phyloP scores from a whole-genome alignment of 352 stramenopile species.

The Hyaloperonospora arabidopsidis region DNA sequence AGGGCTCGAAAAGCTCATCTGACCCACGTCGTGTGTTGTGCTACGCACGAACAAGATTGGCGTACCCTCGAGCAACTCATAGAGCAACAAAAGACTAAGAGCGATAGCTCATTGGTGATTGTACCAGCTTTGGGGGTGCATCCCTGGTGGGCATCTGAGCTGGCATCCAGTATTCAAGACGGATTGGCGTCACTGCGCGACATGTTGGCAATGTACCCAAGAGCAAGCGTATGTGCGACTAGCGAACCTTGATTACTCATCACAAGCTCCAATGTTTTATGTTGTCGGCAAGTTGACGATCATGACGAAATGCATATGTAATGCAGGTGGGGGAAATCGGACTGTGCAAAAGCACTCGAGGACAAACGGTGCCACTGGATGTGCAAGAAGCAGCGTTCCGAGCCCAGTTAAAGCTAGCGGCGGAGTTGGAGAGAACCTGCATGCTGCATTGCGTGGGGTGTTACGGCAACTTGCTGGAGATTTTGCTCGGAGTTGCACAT shows the following conservation, averaged over 20 bases:
- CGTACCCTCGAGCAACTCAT: slow-evolving; percentile 38
- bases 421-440: slow-evolving; percentile 41
- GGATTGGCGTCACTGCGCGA: slow-evolving; percentile 27
- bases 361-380: slow-evolving; percentile 32
- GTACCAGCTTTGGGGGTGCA: slow-evolving; percentile 63
- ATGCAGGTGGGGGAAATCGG: slow-evolving; percentile 68
- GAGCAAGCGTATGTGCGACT: slow-evolving; percentile 49
- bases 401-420: slow-evolving; percentile 44
- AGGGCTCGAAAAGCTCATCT: slow-evolving; percentile 33
- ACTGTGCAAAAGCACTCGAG: slow-evolving; percentile 59
- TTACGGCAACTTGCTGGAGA: slow-evolving; percentile 58
- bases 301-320: not conserved
- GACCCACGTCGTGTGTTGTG: slow-evolving; percentile 49
- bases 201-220: slow-evolving; percentile 32
- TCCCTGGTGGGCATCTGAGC: slow-evolving; percentile 55
- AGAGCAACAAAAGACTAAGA: not conserved
- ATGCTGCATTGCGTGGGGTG: slow-evolving; percentile 72
- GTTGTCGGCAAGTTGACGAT: slow-evolving; percentile 22
- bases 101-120: slow-evolving; percentile 19
- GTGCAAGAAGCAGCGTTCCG: slow-evolving; percentile 45
- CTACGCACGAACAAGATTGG: slow-evolving; percentile 63
- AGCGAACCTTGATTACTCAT: slow-evolving; percentile 2
- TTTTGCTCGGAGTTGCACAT: slow-evolving; percentile 23
- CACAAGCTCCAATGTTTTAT: slow-evolving; percentile 2
- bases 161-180: slow-evolving; percentile 16